phyloP scores from a whole-genome alignment of 148 eudicot species.

The Camellia lanceoleosa region DNA sequence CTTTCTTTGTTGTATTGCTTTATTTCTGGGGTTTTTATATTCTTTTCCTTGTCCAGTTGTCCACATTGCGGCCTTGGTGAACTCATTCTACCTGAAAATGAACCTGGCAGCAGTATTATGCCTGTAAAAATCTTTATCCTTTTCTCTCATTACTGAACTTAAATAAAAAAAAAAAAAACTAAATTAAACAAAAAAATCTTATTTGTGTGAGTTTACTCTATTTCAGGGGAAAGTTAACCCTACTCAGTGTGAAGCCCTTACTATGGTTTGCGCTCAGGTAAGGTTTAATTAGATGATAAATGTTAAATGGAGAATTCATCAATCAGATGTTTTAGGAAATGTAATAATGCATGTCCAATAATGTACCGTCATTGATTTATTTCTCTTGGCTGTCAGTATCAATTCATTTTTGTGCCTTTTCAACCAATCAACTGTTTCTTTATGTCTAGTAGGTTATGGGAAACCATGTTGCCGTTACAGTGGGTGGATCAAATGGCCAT shows the following conservation, averaged over 20 bases:
- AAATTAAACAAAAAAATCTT: neutral
- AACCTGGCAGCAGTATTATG: conserved; percentile 99
- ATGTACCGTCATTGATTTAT: neutral
- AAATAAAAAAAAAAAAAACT: no score
- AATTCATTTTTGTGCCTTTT: neutral
- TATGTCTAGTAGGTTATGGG: conserved; percentile 75
- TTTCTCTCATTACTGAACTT: neutral
- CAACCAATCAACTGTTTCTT: conserved; percentile 5
- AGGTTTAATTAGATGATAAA: conserved; percentile 5
- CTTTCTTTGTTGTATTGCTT: conserved; percentile 6
- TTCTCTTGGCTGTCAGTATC: neutral
- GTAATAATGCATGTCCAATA: neutral
- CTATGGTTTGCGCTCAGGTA: conserved; percentile 99
- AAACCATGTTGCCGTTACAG: conserved; percentile 89
- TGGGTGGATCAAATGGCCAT: conserved; percentile 96
- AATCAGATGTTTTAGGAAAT: neutral
- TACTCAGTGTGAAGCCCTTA: conserved; percentile 98
- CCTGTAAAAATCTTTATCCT: conserved; percentile 52
- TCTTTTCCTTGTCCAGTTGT: conserved; percentile 53
- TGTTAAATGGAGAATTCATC: neutral
- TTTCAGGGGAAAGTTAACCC: conserved; percentile 94
- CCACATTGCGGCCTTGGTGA: conserved; percentile 99
- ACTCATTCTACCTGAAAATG: conserved; percentile 97
- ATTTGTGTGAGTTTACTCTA: conserved; percentile 2
- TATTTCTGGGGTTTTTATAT: conserved; percentile 14